phyloP scores from a whole-genome alignment of 2,329 filamentous ascomycete species.

The Penicillium sp. region DNA sequence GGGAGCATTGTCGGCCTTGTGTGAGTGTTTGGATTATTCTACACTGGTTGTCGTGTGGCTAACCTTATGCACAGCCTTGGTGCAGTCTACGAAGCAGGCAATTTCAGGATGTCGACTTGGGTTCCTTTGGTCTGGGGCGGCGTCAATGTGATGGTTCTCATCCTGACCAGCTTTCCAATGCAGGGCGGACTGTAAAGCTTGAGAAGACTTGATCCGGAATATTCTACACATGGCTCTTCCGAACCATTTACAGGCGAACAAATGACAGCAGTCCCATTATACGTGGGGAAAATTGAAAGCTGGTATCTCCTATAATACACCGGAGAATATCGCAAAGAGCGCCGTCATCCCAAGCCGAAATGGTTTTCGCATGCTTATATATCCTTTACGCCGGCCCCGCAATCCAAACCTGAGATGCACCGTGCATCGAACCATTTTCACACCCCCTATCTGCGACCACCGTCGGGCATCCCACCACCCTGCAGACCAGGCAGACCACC shows the following conservation, averaged over 20 bases:
- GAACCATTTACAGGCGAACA: background rate
- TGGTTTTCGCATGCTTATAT: slow-evolving; percentile 15
- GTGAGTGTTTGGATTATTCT: slow-evolving; percentile 51
- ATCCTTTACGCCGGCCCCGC: slow-evolving; percentile 17
- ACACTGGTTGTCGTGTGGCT: slow-evolving; percentile 5
- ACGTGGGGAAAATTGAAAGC: background rate
- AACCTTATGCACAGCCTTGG: slow-evolving; percentile 56
- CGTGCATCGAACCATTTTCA: background rate
- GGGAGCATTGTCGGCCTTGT: slow-evolving; percentile 76
- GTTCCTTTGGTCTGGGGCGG: slow-evolving; percentile 84
- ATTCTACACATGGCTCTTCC: background rate
- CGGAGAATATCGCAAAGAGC: slow-evolving; percentile 11
- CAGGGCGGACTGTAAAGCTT: slow-evolving; percentile 68
- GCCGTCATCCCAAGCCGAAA: slow-evolving; percentile 11
- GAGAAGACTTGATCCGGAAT: background rate
- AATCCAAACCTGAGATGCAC: slow-evolving; percentile 11
- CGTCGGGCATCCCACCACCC: slow-evolving; percentile 34
- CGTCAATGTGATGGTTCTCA: slow-evolving; percentile 74
- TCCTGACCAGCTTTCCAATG: slow-evolving; percentile 87
- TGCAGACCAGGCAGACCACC: slow-evolving; percentile 33
- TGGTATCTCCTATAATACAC: slow-evolving; percentile 17
- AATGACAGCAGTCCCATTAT: background rate
- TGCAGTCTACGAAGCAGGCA: slow-evolving; percentile 73
- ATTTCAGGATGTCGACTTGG: slow-evolving; percentile 91
- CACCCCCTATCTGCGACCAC: slow-evolving; percentile 53